These are phyloP conservation scores for Candida vaughaniae DNA, from an alignment of 805 yeast genomes.

Conservation along the genomic window DNA sequence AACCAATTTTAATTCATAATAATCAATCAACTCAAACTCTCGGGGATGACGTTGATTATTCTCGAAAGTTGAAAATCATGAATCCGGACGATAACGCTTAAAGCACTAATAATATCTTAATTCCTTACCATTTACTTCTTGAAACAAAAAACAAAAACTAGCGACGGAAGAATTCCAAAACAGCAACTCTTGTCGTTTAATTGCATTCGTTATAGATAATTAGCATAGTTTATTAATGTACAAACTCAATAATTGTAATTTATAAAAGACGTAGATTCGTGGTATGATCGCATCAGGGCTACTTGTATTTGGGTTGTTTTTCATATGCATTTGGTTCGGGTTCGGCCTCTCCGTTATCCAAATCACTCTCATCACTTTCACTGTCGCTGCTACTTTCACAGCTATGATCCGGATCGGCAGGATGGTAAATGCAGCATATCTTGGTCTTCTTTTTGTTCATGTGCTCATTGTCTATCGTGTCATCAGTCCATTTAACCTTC, in stretches of 20 bases:
- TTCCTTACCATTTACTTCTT: too few relatives aligned
- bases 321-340: constrained; percentile 80
- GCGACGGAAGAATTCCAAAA: too few relatives aligned
- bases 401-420: constrained; percentile 57
- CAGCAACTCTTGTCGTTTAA: too few relatives aligned
- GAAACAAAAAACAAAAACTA: too few relatives aligned
- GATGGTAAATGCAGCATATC: constrained; percentile 86
- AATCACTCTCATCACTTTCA: constrained; percentile 21
- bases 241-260: constrained; percentile 1
- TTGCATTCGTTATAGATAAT: constrained; percentile 3
- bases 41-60: constrained; percentile 35
- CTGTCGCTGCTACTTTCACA: constrained; percentile 31
- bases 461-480: constrained; percentile 85
- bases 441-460: constrained; percentile 88
- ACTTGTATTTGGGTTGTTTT: constrained; percentile 66
- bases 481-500: constrained; percentile 80
- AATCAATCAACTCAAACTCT: constrained; percentile 30
- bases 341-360: constrained; percentile 10
- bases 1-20: constrained; percentile 24
- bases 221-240: constrained; percentile 6
- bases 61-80: constrained; percentile 22
- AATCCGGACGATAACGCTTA: constrained; percentile 13
- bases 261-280: too few relatives aligned
- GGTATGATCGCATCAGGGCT: too few relatives aligned
- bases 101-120: too few relatives aligned